A percentile compares a stretch with the other conserved stretches of the same genome.
Evolutionary conservation across 1,284 basidiomycete species (phyloP).

Genomic region (Bjerkandera adusta): DNA sequence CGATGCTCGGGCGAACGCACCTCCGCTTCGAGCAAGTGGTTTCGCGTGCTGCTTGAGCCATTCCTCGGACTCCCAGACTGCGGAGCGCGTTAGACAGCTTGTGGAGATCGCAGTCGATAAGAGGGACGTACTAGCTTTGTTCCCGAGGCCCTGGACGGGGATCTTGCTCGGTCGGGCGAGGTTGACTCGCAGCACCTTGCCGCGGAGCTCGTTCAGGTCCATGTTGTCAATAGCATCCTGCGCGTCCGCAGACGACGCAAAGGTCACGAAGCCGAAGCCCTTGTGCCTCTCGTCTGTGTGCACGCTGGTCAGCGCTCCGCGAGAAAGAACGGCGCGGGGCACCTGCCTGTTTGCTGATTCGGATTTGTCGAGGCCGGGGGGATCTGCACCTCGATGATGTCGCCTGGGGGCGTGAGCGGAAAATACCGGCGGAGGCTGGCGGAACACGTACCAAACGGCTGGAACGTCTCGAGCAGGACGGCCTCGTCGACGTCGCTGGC

Average conservation of each 20-base stretch:
- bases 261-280: conserved; percentile 82
- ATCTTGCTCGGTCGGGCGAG: conserved; percentile 73
- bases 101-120: conserved; percentile 7
- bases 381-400: conserved; percentile 79
- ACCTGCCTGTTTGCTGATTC: conserved; percentile 48
- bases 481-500: conserved; percentile 74
- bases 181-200: conserved; percentile 75
- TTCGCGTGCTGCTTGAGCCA: conserved; percentile 76
- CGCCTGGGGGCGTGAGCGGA: conserved; percentile 52
- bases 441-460: conserved; percentile 64
- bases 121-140: conserved; percentile 58
- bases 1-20: conserved; percentile 33
- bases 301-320: conserved; percentile 9
- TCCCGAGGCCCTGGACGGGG: conserved; percentile 59
- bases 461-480: conserved; percentile 65
- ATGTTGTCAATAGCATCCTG: conserved; percentile 89
- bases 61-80: conserved; percentile 86
- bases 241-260: conserved; percentile 69
- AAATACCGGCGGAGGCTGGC: conserved; percentile 2
- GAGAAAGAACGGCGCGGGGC: conserved; percentile 4
- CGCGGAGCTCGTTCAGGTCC: conserved; percentile 79
- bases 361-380: conserved; percentile 67
- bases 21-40: conserved; percentile 68
- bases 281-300: conserved; percentile 69
- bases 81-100: too few relatives aligned